Conservation (phyloP, 2,329 filamentous ascomycete genomes). For the Huntiella moniliformis region DNA sequence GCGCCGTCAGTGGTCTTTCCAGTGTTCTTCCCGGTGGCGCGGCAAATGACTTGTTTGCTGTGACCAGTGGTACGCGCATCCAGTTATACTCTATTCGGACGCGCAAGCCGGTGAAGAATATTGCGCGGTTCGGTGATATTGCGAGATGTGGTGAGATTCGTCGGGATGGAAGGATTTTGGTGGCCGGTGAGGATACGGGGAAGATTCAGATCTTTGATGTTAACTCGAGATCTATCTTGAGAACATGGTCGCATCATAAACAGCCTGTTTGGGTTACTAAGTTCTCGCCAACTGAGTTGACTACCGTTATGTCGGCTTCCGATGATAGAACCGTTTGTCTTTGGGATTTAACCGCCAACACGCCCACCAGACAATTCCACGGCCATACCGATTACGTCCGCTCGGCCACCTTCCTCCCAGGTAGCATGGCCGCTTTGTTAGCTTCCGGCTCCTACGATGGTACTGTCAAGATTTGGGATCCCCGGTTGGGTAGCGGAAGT, state of each 20-base stretch:
- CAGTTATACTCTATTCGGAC: conserved; percentile 89
- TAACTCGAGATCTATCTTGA: conserved; percentile 69
- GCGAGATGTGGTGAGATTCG: conserved; percentile 80
- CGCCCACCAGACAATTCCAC: conserved; percentile 56
- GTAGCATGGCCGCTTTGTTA: conserved; percentile 51
- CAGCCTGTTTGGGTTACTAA: conserved; percentile 83
- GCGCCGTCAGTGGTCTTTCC: conserved; percentile 14
- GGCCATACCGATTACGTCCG: conserved; percentile 91
- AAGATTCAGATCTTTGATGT: conserved; percentile 92
- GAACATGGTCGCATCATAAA: conserved; percentile 88
- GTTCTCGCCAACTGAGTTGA: conserved; percentile 81
- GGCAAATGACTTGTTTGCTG: conserved; percentile 58
- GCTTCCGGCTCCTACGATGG: conserved; percentile 89
- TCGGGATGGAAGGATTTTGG: conserved; percentile 70
- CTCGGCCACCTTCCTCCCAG: conserved; percentile 68
- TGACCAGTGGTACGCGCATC: conserved; percentile 83
- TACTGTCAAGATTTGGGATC: conserved; percentile 87
- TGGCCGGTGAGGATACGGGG: conserved; percentile 81
- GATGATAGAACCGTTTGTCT: conserved; percentile 85
- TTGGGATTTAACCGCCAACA: conserved; percentile 78
- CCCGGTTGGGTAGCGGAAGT: conserved; percentile 38
- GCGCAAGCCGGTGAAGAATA: conserved; percentile 80
- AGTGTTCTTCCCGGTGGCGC: conserved; percentile 23
- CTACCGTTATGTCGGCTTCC: conserved; percentile 69
- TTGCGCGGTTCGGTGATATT: conserved; percentile 81